phyloP scores from a whole-genome alignment of 192 early-diverging fungal genomes.

The Linnemannia schmuckeri region DNA sequence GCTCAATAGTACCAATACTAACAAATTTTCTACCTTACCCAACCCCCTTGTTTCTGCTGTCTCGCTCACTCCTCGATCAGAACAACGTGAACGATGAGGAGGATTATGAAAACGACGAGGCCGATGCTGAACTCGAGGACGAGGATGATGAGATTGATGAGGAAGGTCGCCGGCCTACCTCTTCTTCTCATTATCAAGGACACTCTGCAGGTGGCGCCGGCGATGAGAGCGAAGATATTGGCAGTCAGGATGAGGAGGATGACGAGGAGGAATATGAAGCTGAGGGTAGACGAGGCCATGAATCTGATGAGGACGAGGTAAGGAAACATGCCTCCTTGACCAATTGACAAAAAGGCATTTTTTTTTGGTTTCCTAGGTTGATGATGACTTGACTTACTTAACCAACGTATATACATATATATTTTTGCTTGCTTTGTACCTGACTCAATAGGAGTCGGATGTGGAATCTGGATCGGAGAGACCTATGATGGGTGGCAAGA shows the following conservation, averaged over 20 bases:
- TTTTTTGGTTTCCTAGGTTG: too few species aligned
- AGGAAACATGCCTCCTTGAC: not conserved
- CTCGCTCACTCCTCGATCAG: not conserved
- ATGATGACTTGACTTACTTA: too few species aligned
- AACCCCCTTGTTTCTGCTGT: not conserved
- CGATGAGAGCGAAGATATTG: slow-evolving; percentile 41
- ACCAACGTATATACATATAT: not conserved
- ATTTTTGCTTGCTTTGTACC: not conserved
- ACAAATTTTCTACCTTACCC: not conserved
- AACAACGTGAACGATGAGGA: slow-evolving; percentile 35
- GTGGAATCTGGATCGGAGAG: slow-evolving; percentile 38
- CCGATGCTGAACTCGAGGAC: slow-evolving; percentile 6
- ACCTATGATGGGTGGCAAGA: slow-evolving; percentile 42
- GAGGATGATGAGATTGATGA: slow-evolving; percentile 18
- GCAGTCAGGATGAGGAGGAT: slow-evolving; percentile 34
- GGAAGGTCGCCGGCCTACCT: not conserved
- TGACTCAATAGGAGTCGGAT: not conserved
- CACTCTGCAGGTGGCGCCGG: slow-evolving; percentile 6
- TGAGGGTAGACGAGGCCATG: slow-evolving; percentile 1
- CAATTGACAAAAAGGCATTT: too few species aligned
- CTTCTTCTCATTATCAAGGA: not conserved
- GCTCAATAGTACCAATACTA: not conserved
- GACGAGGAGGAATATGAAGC: slow-evolving; percentile 25
- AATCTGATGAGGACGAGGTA: slow-evolving; percentile 14
- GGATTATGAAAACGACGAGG: slow-evolving; percentile 41